Evolutionary conservation across 2,329 filamentous ascomycete species (phyloP).

Genomic region (Ophiognomonia clavigignenti-juglandacearum): DNA sequence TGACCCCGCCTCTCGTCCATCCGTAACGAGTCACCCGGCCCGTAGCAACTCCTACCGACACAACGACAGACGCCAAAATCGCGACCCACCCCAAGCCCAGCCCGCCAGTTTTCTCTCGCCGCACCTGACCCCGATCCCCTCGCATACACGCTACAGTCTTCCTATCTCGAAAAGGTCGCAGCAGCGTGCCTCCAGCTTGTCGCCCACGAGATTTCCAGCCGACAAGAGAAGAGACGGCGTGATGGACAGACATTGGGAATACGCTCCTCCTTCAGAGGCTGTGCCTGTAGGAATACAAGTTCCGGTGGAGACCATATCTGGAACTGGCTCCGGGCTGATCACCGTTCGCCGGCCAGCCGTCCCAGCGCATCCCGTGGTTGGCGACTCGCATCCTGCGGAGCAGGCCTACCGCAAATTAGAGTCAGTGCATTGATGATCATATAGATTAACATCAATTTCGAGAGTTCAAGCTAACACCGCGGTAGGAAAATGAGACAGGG

Average conservation of each 20-base stretch:
- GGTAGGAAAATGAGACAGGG: slow-evolving; percentile 36
- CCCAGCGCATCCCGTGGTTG: background rate
- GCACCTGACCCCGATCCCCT: slow-evolving; percentile 19
- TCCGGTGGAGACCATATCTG: slow-evolving; percentile 14
- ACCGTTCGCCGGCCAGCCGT: slow-evolving; percentile 13
- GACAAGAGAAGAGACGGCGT: slow-evolving; percentile 1
- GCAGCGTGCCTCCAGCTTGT: slow-evolving; percentile 27
- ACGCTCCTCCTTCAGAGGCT: slow-evolving; percentile 1
- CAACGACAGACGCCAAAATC: slow-evolving; percentile 12
- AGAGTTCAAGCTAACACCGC: background rate
- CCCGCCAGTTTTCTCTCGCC: slow-evolving; percentile 23
- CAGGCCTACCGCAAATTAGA: slow-evolving; percentile 10
- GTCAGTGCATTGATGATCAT: background rate
- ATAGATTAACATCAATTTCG: background rate
- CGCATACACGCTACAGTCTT: slow-evolving; percentile 20
- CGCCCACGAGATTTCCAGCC: slow-evolving; percentile 22
- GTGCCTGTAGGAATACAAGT: slow-evolving; percentile 4
- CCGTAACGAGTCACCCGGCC: slow-evolving; percentile 17
- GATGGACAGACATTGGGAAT: slow-evolving; percentile 12
- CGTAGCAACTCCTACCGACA: background rate
- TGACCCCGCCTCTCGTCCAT: slow-evolving; percentile 23
- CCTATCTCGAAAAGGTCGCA: slow-evolving; percentile 18
- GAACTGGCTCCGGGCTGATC: slow-evolving; percentile 12
- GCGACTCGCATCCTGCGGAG: slow-evolving; percentile 4
- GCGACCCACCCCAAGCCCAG: slow-evolving; percentile 19